A percentile compares a stretch with the other conserved stretches of the same genome.
phyloP scores from a whole-genome alignment of 2,329 filamentous ascomycete genomes.

The Pseudocercospora cruenta region DNA sequence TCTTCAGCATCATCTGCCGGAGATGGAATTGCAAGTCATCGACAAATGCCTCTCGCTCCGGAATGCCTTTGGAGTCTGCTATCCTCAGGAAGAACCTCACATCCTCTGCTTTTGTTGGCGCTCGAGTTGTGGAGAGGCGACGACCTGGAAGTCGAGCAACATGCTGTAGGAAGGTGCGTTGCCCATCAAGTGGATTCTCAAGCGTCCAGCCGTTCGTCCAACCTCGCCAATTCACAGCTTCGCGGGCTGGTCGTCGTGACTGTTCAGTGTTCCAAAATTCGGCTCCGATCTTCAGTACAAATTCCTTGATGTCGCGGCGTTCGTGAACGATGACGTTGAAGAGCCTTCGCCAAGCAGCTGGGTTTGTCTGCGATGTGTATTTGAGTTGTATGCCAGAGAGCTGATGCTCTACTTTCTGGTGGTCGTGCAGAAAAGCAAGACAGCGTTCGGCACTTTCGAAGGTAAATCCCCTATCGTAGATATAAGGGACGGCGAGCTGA shows the following conservation, averaged over 20 bases:
- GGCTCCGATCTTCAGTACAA: slow-evolving; percentile 12
- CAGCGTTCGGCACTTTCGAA: slow-evolving; percentile 18
- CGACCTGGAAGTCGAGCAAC: slow-evolving; percentile 15
- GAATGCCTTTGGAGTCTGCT: background rate
- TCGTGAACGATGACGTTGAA: slow-evolving; percentile 8
- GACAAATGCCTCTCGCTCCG: slow-evolving; percentile 17
- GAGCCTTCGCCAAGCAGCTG: slow-evolving; percentile 15
- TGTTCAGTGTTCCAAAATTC: slow-evolving; percentile 18
- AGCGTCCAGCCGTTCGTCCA: slow-evolving; percentile 12
- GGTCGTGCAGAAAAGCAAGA: slow-evolving; percentile 17
- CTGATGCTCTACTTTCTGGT: slow-evolving; percentile 9
- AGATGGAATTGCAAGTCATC: slow-evolving; percentile 16
- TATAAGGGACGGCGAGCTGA: slow-evolving; percentile 6
- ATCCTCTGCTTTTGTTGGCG: slow-evolving; percentile 13
- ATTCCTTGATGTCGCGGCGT: slow-evolving; percentile 11
- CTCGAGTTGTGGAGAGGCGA: slow-evolving; percentile 1
- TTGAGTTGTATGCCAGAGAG: slow-evolving; percentile 1
- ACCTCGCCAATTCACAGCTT: slow-evolving; percentile 10
- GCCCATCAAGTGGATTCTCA: background rate
- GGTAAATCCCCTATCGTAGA: slow-evolving; percentile 13
- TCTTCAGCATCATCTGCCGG: slow-evolving; percentile 9
- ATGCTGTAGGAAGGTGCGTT: slow-evolving; percentile 11
- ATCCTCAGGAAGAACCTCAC: slow-evolving; percentile 18
- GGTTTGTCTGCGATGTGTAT: slow-evolving; percentile 13
- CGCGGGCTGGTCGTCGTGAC: background rate